Evolutionary conservation across 2,329 filamentous ascomycete genomes (phyloP), one percentile per base, ranked within the genome.

Genomic region (Neonectria hederae): DNA sequence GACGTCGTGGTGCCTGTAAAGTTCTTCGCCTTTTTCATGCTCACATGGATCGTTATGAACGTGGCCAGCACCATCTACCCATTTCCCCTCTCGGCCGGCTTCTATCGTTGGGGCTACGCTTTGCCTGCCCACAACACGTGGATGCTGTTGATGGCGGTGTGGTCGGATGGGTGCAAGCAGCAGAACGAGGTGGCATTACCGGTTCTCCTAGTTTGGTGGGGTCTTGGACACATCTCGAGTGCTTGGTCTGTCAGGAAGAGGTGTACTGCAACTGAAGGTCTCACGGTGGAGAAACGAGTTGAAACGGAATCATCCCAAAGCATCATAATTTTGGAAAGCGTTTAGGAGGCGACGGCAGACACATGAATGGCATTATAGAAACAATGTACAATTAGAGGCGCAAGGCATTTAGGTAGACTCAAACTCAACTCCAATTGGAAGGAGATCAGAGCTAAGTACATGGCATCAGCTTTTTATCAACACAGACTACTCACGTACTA

Each of bases 41-140:
- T 84, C 1, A 77, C 78, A 0, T 82, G 80, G 79, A 74, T 82
- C 35, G 76, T 83, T 59, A 60, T 77, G 32, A 82, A 83, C 46
- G 73, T 83, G 1, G 69, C 77, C 2, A 75, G 75, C 51, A 74
- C 75, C 2, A 69, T 82, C 13, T 74, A 73, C 19, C 81, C 81
- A 0, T 75, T 82, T 17, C 76, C 80, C 48, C 65, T 81, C 0
- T 75, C 72, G 7, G 68, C 79, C 3, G 77, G 75, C 0, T 83
- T 83, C 66, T 83, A 82, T 60, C 73, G 76, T 1, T 75, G 78
- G 60, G 77, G 76, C 8, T 79, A 80, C 42, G 69, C 76, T 0
- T 69, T 82, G 19, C 81, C 81, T 0, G 76, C 76, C 1, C 74
- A 80, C 40, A 60, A 70, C 4, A 48, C 67, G 0, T 83, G 79